Conservation (phyloP, 108 stramenopile genomes). For the Pseudonitzschia pungens region DNA sequence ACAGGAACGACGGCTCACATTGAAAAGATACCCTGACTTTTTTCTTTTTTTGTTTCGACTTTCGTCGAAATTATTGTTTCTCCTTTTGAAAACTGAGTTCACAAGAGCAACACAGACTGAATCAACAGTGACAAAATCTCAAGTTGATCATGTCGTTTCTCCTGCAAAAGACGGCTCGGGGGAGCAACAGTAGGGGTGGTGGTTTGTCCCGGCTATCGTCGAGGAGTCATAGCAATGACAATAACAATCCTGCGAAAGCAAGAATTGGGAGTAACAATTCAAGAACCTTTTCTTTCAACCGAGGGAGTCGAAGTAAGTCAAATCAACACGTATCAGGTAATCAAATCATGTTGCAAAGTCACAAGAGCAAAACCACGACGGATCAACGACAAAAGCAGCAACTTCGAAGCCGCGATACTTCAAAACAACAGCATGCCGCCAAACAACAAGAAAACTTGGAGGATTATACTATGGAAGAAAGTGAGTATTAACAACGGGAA, state of each 20-base stretch:
- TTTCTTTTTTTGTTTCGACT: no score
- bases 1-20: no score
- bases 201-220: neutral
- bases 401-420: neutral
- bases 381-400: constrained; percentile 9
- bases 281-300: constrained; percentile 8
- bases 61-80: no score
- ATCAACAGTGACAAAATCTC: no score
- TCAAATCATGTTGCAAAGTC: constrained; percentile 30
- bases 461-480: constrained; percentile 32
- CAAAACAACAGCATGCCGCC: neutral
- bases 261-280: neutral
- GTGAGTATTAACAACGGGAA: constrained; percentile 15
- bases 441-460: constrained; percentile 16
- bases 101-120: no score
- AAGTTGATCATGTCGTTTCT: constrained; percentile 14
- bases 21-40: no score
- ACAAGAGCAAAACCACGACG: neutral
- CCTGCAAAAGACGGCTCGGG: neutral
- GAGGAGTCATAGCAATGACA: constrained; percentile 2
- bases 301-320: neutral
- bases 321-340: constrained; percentile 18
- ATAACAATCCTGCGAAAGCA: neutral
- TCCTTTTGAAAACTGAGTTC: no score
- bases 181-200: neutral